Evolutionary conservation across 1,139 yeast genomes (phyloP).

Genomic region (Geotrichum histeridarum): DNA sequence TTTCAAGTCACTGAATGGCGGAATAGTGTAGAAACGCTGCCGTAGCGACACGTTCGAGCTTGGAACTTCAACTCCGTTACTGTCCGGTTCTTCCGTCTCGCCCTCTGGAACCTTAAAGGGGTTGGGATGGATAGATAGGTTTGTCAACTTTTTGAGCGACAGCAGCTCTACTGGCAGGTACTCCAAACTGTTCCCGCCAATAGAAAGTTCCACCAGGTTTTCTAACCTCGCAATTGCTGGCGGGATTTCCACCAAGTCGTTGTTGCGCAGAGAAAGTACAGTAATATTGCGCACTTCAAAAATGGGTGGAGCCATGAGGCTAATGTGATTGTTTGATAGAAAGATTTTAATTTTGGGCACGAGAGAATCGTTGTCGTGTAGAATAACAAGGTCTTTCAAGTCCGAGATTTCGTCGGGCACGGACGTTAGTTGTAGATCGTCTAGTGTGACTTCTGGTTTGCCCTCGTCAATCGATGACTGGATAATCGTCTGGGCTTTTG

Average conservation of each 20-base stretch:
- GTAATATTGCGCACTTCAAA: slow-evolving; percentile 48
- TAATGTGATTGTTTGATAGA: slow-evolving; percentile 49
- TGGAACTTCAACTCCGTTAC: not conserved
- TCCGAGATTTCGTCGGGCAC: slow-evolving; percentile 41
- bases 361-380: slow-evolving; percentile 20
- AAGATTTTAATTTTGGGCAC: slow-evolving; percentile 43
- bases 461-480: slow-evolving; percentile 38
- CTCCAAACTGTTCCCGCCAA: slow-evolving; percentile 49
- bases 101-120: slow-evolving; percentile 28
- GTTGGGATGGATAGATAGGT: slow-evolving; percentile 50
- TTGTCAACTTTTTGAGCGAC: slow-evolving; percentile 41
- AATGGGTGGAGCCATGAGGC: slow-evolving; percentile 47
- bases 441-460: slow-evolving; percentile 41
- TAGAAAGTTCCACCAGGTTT: slow-evolving; percentile 46
- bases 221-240: slow-evolving; percentile 46
- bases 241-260: slow-evolving; percentile 48
- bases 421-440: slow-evolving; percentile 41
- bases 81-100: not conserved
- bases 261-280: slow-evolving; percentile 53
- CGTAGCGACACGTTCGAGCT: not conserved
- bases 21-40: not conserved
- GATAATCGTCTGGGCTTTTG: slow-evolving; percentile 25
- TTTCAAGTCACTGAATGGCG: slow-evolving; percentile 18
- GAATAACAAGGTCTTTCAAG: slow-evolving; percentile 14
- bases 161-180: slow-evolving; percentile 55